These are phyloP conservation scores for Neonectria ditissima DNA, from an alignment of 2,329 filamentous ascomycete genomes.

Conservation along the genomic window DNA sequence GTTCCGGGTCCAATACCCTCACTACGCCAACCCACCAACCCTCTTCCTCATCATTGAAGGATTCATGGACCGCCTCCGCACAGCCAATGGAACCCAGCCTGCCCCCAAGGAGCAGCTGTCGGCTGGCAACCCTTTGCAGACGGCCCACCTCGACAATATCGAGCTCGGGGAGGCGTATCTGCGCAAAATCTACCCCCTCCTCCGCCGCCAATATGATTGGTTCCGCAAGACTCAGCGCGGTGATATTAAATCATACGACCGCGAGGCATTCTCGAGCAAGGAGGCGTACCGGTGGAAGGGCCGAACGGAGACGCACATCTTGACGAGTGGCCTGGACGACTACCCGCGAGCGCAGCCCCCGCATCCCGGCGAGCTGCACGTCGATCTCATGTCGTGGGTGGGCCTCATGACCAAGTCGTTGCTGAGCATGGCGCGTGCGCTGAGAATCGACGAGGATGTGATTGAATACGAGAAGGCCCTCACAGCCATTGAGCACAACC, in stretches of 20 bases:
- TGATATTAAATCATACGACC: constrained; percentile 91
- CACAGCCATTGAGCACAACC: constrained; percentile 83
- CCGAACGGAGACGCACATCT: constrained; percentile 84
- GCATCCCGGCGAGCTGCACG: constrained; percentile 94
- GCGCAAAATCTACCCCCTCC: constrained; percentile 82
- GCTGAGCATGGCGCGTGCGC: constrained; percentile 78
- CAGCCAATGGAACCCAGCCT: constrained; percentile 61
- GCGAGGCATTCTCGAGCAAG: constrained; percentile 86
- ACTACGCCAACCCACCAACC: constrained; percentile 97
- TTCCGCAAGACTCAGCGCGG: constrained; percentile 92
- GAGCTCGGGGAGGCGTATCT: constrained; percentile 79
- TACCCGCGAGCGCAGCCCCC: constrained; percentile 95
- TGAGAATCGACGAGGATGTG: constrained; percentile 82
- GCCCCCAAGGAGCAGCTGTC: constrained; percentile 58
- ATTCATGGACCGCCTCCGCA: constrained; percentile 82
- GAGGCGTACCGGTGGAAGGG: constrained; percentile 97
- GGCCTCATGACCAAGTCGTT: constrained; percentile 95
- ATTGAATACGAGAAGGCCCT: constrained; percentile 78
- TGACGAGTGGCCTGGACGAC: constrained; percentile 95
- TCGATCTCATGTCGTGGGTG: constrained; percentile 96
- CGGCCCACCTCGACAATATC: constrained; percentile 74
- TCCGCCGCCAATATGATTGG: constrained; percentile 93
- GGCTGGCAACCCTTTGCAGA: constrained; percentile 64
- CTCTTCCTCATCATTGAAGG: constrained; percentile 89
- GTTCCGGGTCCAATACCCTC: constrained; percentile 95